Base-by-base conservation (phyloP, 306 rosid genomes). In the Spatholobus suberectus region DNA sequence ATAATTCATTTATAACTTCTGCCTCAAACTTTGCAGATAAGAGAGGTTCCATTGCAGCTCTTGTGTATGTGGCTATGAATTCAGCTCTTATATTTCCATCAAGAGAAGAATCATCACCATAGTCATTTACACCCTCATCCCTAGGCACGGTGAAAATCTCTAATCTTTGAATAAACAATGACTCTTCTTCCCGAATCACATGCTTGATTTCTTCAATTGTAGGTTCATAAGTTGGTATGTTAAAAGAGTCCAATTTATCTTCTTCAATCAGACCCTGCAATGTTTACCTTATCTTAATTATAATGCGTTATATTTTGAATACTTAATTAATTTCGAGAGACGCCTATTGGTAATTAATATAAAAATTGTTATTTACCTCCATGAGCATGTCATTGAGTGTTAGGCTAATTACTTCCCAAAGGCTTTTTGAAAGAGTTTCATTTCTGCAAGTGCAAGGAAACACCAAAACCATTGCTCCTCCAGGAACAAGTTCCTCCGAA, bases 401-500 rank as follows among this genome's bases (percentile, higher is more conserved):
- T 67, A 38, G 51, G n/a, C n/a, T 41, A 21, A 41, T 43, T 23
- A 41, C 37, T 43, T 69, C 55, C 55, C 35, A 69, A 6, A 35
- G 18, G n/a, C n/a, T 69, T 40, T 1, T 69, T 41, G 5, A 5
- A 21, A 2, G 83, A 26, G 55, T 55, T 8, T 70, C 40, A 7
- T 6, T n/a, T 35, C 85, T 63, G 6, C 89, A n/a, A n/a, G n/a
- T n/a, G n/a, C 88, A 1, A 70, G n/a, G 4, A 4, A 81, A 8
- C 2, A 90, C 86, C 5, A 89, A 83, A 12, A 87, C 84, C 90
- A 89, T 82, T 4, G 68, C 13, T 2, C 94, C 92, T 3, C 85
- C 86, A 1, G 17, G 34, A 4, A 89, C 86, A 18, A 91, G 51
- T 70, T 89, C 94, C 35, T 83, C 62, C 0, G 83, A 82, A 20